Evolutionary conservation across 1,284 basidiomycete species (phyloP).

Genomic region (Somion occarium): DNA sequence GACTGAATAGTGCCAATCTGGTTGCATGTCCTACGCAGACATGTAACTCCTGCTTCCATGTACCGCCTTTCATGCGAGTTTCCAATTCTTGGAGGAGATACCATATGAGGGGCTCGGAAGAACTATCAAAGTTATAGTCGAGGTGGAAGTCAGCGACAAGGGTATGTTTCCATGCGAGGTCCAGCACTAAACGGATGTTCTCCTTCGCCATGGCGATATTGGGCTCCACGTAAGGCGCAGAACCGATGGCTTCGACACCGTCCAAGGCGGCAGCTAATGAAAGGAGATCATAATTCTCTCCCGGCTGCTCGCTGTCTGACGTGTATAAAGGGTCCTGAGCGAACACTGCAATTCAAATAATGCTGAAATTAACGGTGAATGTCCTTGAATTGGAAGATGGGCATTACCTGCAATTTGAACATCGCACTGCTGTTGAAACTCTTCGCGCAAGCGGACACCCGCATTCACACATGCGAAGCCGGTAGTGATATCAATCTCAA

Average conservation of each 20-base stretch:
- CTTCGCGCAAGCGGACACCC: slow-evolving; percentile 42
- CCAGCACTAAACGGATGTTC: slow-evolving; percentile 52
- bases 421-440: slow-evolving; percentile 43
- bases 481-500: slow-evolving; percentile 57
- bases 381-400: background rate
- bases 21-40: slow-evolving; percentile 61
- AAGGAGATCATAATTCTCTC: slow-evolving; percentile 42
- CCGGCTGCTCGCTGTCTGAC: slow-evolving; percentile 29
- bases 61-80: slow-evolving; percentile 15
- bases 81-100: slow-evolving; percentile 41
- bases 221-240: slow-evolving; percentile 60
- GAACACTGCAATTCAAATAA: slow-evolving; percentile 40
- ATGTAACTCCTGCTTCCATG: slow-evolving; percentile 21
- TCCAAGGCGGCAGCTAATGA: slow-evolving; percentile 30
- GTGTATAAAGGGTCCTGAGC: slow-evolving; percentile 57
- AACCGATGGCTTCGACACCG: slow-evolving; percentile 49
- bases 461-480: slow-evolving; percentile 44
- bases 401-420: slow-evolving; percentile 51
- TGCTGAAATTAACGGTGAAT: background rate
- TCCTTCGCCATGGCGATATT: slow-evolving; percentile 39
- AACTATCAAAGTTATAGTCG: slow-evolving; percentile 55
- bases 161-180: slow-evolving; percentile 34
- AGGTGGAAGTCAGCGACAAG: slow-evolving; percentile 60
- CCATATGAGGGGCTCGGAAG: slow-evolving; percentile 49
- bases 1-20: slow-evolving; percentile 47